A percentile compares a stretch with the other conserved stretches of the same genome.
Evolutionary conservation across 768 basidiomycete genomes (phyloP).

Genomic region (Xerocomus spinulosus): DNA sequence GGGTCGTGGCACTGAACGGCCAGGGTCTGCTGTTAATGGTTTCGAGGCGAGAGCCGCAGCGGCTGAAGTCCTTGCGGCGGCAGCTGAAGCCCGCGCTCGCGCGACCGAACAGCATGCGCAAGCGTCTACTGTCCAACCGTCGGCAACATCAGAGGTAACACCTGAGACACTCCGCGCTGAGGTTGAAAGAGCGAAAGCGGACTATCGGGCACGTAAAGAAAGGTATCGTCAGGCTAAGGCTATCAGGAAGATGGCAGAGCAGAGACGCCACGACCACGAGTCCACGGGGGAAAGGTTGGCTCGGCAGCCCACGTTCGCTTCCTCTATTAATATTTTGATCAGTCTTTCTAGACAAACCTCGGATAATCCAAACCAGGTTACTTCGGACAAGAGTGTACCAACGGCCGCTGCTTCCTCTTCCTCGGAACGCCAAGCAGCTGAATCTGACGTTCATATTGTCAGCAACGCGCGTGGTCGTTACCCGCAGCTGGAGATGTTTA

Average conservation of each 20-base stretch:
- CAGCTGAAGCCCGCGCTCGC: constrained; percentile 13
- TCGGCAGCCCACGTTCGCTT: background rate
- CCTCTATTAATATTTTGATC: constrained; percentile 8
- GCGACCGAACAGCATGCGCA: constrained; percentile 4
- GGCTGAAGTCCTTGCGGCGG: constrained; percentile 16
- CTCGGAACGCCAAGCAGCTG: constrained; percentile 13
- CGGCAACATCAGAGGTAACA: constrained; percentile 1
- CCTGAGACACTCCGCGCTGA: constrained; percentile 32
- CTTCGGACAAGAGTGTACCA: background rate
- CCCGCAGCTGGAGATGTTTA: constrained; percentile 61
- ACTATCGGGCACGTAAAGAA: constrained; percentile 69
- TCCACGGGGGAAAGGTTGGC: constrained; percentile 27
- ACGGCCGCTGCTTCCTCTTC: constrained; percentile 4
- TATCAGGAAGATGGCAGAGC: constrained; percentile 39
- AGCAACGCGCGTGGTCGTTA: constrained; percentile 58
- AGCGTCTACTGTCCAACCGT: background rate
- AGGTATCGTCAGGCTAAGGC: constrained; percentile 58
- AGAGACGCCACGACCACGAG: constrained; percentile 17
- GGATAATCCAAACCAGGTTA: constrained; percentile 14
- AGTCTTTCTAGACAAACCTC: constrained; percentile 26
- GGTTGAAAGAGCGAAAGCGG: constrained; percentile 61
- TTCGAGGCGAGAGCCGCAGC: constrained; percentile 10
- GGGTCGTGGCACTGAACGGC: constrained; percentile 6
- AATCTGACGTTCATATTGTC: constrained; percentile 43
- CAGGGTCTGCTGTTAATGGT: background rate